These are phyloP conservation scores for Fusarium proliferatum DNA, from an alignment of 2,329 filamentous ascomycete species.

Conservation along the genomic window DNA sequence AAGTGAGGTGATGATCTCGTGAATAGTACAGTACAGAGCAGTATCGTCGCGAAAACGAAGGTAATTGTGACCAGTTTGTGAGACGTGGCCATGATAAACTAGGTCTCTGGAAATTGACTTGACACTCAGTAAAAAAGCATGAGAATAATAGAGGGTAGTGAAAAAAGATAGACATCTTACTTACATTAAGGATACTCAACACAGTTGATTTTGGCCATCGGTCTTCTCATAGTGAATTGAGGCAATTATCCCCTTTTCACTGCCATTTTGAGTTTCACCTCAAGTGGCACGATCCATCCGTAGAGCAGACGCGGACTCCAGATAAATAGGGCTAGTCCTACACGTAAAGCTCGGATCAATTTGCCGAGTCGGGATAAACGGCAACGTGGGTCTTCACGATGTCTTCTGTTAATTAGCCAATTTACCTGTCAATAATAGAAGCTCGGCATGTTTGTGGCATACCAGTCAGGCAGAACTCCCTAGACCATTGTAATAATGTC, in stretches of 20 bases:
- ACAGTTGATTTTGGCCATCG: rapidly evolving
- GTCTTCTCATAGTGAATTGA: neutral
- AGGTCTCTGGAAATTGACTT: neutral
- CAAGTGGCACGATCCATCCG: neutral
- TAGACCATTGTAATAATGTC: too few species aligned
- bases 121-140: neutral
- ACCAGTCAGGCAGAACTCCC: too few species aligned
- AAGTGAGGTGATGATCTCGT: neutral
- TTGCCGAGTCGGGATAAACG: neutral
- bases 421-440: neutral
- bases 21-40: neutral
- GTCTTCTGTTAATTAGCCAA: neutral
- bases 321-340: neutral
- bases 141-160: neutral
- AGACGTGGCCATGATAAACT: neutral
- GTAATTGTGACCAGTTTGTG: neutral
- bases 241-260: neutral
- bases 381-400: neutral
- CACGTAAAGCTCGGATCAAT: neutral
- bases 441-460: too few species aligned
- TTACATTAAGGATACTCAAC: too few species aligned
- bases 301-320: neutral
- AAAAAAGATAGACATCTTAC: neutral
- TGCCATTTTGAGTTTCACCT: neutral
- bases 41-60: neutral